phyloP scores from a whole-genome alignment of 768 basidiomycete genomes.

The Trametopsis cervina region DNA sequence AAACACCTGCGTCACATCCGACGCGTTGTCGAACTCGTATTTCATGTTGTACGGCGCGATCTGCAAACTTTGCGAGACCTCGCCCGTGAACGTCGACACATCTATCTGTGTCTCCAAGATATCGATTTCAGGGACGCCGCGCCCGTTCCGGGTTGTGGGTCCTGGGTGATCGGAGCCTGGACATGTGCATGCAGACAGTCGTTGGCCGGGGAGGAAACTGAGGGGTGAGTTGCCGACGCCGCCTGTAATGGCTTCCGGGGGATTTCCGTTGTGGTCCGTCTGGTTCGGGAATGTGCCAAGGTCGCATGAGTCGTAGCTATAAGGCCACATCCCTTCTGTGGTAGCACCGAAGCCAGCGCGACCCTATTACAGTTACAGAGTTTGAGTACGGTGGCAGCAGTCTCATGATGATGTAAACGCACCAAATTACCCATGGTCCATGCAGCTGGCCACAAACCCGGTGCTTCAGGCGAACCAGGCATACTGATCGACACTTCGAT shows the following conservation, averaged over 20 bases:
- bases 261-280: constrained; percentile 51
- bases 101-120: constrained; percentile 81
- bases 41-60: constrained; percentile 70
- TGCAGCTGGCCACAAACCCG: constrained; percentile 86
- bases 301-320: constrained; percentile 81
- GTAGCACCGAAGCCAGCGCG: constrained; percentile 87
- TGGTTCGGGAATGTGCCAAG: constrained; percentile 83
- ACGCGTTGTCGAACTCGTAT: constrained; percentile 52
- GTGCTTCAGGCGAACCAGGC: constrained; percentile 51
- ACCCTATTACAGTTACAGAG: constrained; percentile 39
- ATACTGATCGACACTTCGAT: constrained; percentile 77
- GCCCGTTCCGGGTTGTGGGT: constrained; percentile 52
- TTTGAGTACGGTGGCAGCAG: neutral
- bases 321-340: constrained; percentile 81
- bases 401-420: constrained; percentile 14
- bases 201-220: constrained; percentile 82
- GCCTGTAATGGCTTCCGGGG: constrained; percentile 51
- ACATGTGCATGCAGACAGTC: constrained; percentile 85
- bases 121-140: constrained; percentile 91
- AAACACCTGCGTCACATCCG: constrained; percentile 47
- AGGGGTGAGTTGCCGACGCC: constrained; percentile 43
- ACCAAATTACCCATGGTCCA: constrained; percentile 75
- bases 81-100: constrained; percentile 38
- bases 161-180: constrained; percentile 84
- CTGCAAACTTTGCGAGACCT: constrained; percentile 80